Evolutionary conservation across 306 rosid genomes (phyloP).

Genomic region (Fagus crenata): DNA sequence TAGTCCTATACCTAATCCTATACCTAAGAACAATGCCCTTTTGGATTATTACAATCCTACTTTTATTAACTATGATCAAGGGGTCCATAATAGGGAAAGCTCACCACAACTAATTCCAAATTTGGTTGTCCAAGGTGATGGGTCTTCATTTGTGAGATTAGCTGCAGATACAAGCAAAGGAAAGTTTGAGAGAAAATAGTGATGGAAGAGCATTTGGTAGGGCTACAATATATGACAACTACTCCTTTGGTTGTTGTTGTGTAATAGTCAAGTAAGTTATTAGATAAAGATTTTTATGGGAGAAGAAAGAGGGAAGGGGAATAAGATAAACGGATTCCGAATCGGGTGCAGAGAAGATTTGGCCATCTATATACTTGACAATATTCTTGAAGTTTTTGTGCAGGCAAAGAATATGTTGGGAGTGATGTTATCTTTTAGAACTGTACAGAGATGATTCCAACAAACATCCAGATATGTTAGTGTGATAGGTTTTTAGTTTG

Average conservation of each 20-base stretch:
- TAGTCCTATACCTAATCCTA: neutral
- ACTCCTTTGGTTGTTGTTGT: constrained; percentile 13
- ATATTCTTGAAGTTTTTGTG: constrained; percentile 11
- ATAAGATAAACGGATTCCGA: constrained; percentile 12
- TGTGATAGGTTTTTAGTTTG: constrained; percentile 3
- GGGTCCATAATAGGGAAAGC: constrained; percentile 47
- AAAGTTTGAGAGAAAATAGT: constrained; percentile 46
- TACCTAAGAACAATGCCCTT: constrained; percentile 34
- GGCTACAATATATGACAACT: constrained; percentile 19
- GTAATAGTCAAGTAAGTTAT: constrained; percentile 33
- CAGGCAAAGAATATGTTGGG: constrained; percentile 16
- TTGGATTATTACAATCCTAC: constrained; percentile 44
- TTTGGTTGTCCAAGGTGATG: constrained; percentile 64
- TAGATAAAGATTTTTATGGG: constrained; percentile 22
- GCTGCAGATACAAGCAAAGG: constrained; percentile 60
- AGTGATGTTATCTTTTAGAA: constrained; percentile 19
- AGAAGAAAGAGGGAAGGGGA: constrained; percentile 1
- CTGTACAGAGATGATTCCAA: constrained; percentile 16
- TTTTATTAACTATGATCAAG: constrained; percentile 49
- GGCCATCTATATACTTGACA: constrained; percentile 3
- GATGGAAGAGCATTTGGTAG: constrained; percentile 33
- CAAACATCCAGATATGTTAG: constrained; percentile 7
- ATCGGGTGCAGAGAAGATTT: constrained; percentile 2
- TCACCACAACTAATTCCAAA: constrained; percentile 59
- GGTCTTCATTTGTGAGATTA: constrained; percentile 50